These are phyloP conservation scores for Byssoonygena ceratinophila DNA, from an alignment of 2,329 filamentous ascomycete genomes.

Conservation along the genomic window DNA sequence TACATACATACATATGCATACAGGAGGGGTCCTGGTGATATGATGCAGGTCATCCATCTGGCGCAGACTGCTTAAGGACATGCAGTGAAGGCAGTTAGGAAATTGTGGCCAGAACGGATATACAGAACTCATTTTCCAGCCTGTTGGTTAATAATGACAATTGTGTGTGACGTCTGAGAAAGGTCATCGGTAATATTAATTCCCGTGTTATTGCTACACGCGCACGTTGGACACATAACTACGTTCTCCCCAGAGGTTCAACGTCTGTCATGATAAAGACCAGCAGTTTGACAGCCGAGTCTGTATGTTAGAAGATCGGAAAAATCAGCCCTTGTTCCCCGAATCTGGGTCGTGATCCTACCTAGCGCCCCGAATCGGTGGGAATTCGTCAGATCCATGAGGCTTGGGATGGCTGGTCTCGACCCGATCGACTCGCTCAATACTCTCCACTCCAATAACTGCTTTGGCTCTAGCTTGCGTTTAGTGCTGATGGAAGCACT, in stretches of 20 bases:
- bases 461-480: too few species aligned
- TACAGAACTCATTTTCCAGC: too few species aligned
- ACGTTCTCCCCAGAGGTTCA: too few species aligned
- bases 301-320: neutral
- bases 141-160: too few species aligned
- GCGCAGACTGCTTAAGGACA: neutral
- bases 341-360: constrained; percentile 8
- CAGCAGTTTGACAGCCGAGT: neutral
- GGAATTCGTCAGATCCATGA: constrained; percentile 1
- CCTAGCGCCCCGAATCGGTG: constrained; percentile 7
- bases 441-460: neutral
- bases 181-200: too few species aligned
- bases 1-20: too few species aligned
- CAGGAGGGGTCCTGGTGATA: neutral
- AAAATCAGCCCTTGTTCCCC: constrained; percentile 7
- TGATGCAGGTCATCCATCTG: constrained; percentile 5
- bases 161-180: too few species aligned
- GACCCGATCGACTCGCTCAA: neutral
- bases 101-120: neutral
- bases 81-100: neutral
- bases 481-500: too few species aligned
- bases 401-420: neutral
- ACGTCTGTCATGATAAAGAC: neutral
- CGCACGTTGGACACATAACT: too few species aligned
- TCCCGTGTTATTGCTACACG: too few species aligned